Conservation (phyloP, 108 stramenopile genomes). For the Nitzschia sp. region DNA sequence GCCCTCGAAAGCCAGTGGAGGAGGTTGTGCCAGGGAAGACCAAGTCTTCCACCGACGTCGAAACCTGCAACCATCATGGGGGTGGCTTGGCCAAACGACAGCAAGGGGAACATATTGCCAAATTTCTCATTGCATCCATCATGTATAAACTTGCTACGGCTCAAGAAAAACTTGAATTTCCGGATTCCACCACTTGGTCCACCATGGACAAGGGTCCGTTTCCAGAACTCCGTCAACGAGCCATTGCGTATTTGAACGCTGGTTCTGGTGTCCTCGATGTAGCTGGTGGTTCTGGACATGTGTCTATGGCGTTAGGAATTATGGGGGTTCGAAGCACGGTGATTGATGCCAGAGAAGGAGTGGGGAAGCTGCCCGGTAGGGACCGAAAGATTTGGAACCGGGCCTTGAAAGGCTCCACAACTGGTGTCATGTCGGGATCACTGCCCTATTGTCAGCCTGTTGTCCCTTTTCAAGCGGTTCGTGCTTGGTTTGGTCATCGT, state of each 20-base stretch:
- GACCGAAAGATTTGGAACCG: conserved; percentile 69
- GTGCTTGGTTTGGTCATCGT: conserved; percentile 59
- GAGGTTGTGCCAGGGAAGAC: neutral
- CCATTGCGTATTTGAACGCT: conserved; percentile 38
- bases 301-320: conserved; percentile 70
- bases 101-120: conserved; percentile 59
- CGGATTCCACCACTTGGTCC: neutral
- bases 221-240: conserved; percentile 9
- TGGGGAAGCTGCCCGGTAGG: conserved; percentile 63
- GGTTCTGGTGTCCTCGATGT: conserved; percentile 70
- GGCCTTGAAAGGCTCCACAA: conserved; percentile 27
- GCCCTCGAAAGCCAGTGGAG: neutral
- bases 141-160: conserved; percentile 25
- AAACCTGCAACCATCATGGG: conserved; percentile 33
- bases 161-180: neutral
- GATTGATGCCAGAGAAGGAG: conserved; percentile 65
- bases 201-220: neutral
- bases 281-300: conserved; percentile 82
- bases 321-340: conserved; percentile 64
- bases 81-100: conserved; percentile 51
- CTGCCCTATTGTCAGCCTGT: conserved; percentile 30
- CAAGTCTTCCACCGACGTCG: too few relatives aligned
- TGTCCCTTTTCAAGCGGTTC: conserved; percentile 43
- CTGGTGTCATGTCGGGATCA: neutral
- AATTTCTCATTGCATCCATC: conserved; percentile 56